These are phyloP conservation scores for Leccinum cinnamomeum DNA, from an alignment of 1,284 basidiomycete species.

Conservation along the genomic window DNA sequence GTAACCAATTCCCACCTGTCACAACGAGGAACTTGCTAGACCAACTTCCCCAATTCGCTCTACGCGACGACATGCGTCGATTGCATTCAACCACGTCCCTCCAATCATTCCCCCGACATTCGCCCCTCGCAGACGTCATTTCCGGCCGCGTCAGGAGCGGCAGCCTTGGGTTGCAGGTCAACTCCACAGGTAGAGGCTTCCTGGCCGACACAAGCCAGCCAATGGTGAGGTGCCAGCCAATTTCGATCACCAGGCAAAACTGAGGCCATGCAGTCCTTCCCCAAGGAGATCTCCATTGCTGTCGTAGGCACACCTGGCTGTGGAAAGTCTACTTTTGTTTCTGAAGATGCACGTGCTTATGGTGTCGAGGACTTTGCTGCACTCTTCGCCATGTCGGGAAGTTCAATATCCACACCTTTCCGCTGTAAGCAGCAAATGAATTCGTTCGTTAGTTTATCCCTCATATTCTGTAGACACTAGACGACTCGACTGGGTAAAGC, in stretches of 20 bases:
- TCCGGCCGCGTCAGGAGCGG: conserved; percentile 54
- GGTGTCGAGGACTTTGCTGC: conserved; percentile 33
- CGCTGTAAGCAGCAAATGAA: conserved; percentile 41
- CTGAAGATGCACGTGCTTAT: conserved; percentile 62
- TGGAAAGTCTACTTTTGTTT: conserved; percentile 71
- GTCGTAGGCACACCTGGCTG: conserved; percentile 68
- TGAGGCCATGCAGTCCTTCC: conserved; percentile 24
- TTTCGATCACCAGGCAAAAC: conserved; percentile 21
- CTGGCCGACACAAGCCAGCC: conserved; percentile 40
- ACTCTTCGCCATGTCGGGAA: conserved; percentile 34
- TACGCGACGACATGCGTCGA: conserved; percentile 40
- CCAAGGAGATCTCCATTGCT: conserved; percentile 52
- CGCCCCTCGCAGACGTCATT: conserved; percentile 26
- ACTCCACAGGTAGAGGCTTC: conserved; percentile 36
- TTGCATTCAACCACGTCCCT: conserved; percentile 45
- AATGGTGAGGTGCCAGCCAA: conserved; percentile 33
- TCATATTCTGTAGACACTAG: conserved; percentile 31
- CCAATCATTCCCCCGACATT: conserved; percentile 40
- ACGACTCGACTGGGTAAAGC: conserved; percentile 35
- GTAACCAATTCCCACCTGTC: conserved; percentile 33
- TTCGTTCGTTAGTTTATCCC: conserved; percentile 11
- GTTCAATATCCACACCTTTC: conserved; percentile 36
- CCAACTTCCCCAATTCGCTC: conserved; percentile 29
- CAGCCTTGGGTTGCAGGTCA: conserved; percentile 48
- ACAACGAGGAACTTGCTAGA: conserved; percentile 13